Percentiles rank a stretch among this genome's conserved stretches.
phyloP scores from a whole-genome alignment of 257 asterid species.

The Ophiorrhiza pumila region DNA sequence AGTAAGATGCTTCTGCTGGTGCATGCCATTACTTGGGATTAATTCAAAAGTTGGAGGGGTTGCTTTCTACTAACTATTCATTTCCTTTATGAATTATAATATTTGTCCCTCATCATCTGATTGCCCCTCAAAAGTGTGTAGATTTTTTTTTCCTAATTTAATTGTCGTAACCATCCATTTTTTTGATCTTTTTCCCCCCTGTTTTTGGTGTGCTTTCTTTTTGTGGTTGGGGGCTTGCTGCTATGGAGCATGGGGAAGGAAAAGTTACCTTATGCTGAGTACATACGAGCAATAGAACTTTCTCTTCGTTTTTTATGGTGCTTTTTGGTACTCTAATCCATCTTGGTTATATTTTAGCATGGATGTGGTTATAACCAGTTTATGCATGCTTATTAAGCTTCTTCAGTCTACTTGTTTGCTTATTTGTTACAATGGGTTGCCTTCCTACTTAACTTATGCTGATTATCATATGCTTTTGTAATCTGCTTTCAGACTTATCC shows the following conservation, averaged over 20 bases:
- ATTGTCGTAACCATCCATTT: background rate
- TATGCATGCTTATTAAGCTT: background rate
- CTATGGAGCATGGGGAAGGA: background rate
- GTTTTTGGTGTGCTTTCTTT: background rate
- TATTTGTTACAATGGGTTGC: slow-evolving; percentile 12
- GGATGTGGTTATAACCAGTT: background rate
- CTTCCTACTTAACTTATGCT: slow-evolving; percentile 17
- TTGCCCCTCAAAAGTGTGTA: background rate
- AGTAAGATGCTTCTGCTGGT: background rate
- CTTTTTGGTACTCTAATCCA: background rate
- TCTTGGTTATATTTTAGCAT: background rate
- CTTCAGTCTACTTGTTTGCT: background rate
- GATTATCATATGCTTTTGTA: slow-evolving; percentile 9
- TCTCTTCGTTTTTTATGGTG: background rate
- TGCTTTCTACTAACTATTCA: background rate
- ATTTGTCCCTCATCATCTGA: background rate
- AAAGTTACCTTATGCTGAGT: background rate
- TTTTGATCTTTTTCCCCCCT: background rate
- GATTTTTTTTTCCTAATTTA: too few relatives aligned
- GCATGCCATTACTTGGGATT: background rate
- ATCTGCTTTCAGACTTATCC: slow-evolving; percentile 72
- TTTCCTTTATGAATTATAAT: background rate
- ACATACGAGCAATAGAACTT: background rate
- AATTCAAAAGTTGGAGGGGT: background rate
- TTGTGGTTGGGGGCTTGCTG: background rate